Conservation (phyloP, 331 rosid genomes). For the Rosa hybrid region DNA sequence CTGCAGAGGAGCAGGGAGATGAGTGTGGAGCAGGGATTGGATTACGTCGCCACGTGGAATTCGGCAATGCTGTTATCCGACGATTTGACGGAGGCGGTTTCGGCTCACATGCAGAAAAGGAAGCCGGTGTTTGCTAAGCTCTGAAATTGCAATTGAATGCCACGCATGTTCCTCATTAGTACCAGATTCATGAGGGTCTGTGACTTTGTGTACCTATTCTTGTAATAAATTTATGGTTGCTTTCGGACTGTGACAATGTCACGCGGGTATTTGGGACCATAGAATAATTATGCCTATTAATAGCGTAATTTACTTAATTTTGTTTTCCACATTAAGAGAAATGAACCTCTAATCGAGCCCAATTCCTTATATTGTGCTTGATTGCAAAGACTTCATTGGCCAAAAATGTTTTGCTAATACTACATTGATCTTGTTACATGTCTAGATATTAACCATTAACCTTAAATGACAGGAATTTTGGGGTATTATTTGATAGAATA, state of each 20-base stretch:
- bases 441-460: no score
- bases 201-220: neutral
- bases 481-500: neutral
- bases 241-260: no score
- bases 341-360: no score
- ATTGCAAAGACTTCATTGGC: no score
- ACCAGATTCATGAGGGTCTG: no score
- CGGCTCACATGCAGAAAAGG: slow-evolving; percentile 53
- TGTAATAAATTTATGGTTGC: neutral
- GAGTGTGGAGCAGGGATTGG: slow-evolving; percentile 75
- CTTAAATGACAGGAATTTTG: neutral
- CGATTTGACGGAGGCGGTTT: slow-evolving; percentile 65
- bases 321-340: no score
- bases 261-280: no score
- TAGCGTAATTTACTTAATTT: no score
- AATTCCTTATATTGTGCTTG: no score
- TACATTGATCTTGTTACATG: no score
- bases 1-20: slow-evolving; percentile 72
- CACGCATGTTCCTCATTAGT: neutral
- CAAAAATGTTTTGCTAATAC: no score
- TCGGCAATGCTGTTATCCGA: slow-evolving; percentile 61
- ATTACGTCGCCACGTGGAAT: slow-evolving; percentile 85
- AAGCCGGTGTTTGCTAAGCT: slow-evolving; percentile 75
- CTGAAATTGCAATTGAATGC: slow-evolving; percentile 22
- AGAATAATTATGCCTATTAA: no score